These are phyloP conservation scores for Candida dubliniensis DNA, from an alignment of 1,139 yeast genomes.

Conservation along the genomic window DNA sequence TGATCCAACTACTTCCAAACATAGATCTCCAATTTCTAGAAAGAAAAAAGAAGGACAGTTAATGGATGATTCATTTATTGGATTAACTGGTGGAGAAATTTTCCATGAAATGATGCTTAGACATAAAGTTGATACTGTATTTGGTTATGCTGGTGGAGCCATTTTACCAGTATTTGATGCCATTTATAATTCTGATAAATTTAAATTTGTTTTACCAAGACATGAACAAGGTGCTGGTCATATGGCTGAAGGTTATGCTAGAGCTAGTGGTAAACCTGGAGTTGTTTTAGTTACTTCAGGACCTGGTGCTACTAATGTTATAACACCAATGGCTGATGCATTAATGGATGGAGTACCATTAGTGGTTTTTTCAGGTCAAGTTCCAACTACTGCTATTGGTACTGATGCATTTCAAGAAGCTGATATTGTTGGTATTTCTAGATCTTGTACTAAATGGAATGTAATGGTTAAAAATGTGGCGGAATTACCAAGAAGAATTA, in stretches of 20 bases:
- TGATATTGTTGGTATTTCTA: conserved; percentile 92
- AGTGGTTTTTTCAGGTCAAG: conserved; percentile 98
- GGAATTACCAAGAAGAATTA: conserved; percentile 91
- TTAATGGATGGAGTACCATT: conserved; percentile 95
- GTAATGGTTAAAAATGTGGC: conserved; percentile 96
- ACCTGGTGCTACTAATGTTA: conserved; percentile 97
- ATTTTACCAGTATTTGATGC: conserved; percentile 97
- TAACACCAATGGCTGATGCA: conserved; percentile 98
- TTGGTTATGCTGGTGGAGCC: conserved; percentile 98
- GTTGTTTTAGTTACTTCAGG: conserved; percentile 97
- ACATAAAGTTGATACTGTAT: conserved; percentile 91
- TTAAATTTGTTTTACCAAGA: conserved; percentile 88
- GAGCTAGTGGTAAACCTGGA: conserved; percentile 96
- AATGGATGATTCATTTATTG: conserved; percentile 87
- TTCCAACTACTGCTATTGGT: conserved; percentile 91
- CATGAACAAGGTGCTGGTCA: conserved; percentile 99
- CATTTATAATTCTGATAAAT: conserved; percentile 84
- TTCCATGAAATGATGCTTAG: conserved; percentile 99
- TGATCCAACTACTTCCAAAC: too few species aligned
- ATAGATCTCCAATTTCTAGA: conserved; percentile 1
- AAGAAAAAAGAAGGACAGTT: conserved; percentile 15
- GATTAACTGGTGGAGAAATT: conserved; percentile 95
- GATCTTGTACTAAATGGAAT: conserved; percentile 98
- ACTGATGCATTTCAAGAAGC: conserved; percentile 99
- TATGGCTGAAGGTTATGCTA: conserved; percentile 99